Percentiles rank a stretch among this genome's conserved stretches.
Evolutionary conservation across 164 flowering plant species (phyloP).

Genomic region (Vitis labrusca): DNA sequence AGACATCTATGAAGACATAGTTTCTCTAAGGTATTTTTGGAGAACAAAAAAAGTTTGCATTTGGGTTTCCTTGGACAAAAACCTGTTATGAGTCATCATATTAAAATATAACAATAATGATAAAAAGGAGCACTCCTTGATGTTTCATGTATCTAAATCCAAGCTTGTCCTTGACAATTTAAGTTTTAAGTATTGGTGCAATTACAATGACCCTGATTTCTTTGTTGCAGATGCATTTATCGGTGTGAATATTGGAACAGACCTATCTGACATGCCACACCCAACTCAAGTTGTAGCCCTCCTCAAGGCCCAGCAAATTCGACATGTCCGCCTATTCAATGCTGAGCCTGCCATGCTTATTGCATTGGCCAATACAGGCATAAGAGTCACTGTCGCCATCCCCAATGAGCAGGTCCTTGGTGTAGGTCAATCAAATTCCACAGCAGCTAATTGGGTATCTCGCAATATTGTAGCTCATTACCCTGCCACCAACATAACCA

Average conservation of each 20-base stretch:
- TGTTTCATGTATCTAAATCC: too few species aligned
- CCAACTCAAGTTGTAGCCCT: constrained; percentile 75
- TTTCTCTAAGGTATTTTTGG: too few species aligned
- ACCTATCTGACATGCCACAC: constrained; percentile 67
- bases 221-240: constrained; percentile 47
- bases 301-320: constrained; percentile 59
- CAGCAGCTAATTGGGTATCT: constrained; percentile 71
- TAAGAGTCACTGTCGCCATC: constrained; percentile 54
- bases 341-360: constrained; percentile 63
- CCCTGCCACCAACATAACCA: constrained; percentile 74
- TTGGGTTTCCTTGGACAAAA: too few species aligned
- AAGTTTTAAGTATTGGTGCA: too few species aligned
- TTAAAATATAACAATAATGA: too few species aligned
- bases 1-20: too few species aligned
- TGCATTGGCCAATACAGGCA: constrained; percentile 63
- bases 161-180: too few species aligned
- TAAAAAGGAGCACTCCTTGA: too few species aligned
- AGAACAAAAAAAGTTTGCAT: too few species aligned
- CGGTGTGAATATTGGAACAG: constrained; percentile 71
- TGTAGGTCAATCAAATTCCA: constrained; percentile 70
- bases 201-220: background rate
- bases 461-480: constrained; percentile 57
- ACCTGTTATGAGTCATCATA: too few species aligned
- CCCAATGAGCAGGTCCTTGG: constrained; percentile 75
- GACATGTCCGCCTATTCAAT: constrained; percentile 57